Base-by-base conservation (phyloP, 768 basidiomycete species). In the Tylopilus sp. region DNA sequence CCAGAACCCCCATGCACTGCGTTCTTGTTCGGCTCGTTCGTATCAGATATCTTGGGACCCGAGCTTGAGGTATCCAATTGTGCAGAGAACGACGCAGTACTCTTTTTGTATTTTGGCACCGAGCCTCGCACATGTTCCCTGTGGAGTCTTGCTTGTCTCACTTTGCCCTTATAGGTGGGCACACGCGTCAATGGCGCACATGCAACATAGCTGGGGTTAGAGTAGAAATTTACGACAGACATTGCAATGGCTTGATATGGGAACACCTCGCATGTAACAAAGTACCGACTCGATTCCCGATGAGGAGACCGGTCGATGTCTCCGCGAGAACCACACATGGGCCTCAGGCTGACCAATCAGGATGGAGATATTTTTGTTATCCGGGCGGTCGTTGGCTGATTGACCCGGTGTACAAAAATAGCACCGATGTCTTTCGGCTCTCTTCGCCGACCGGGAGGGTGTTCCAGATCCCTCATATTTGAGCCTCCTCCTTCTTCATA, bases 41-140 rank as follows among this genome's bases (percentile, higher is more conserved):
- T 82, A 83, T 30, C 84, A 87, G 86, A 86, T 88, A 84, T 86
- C 84, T 71, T 59, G 78, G 78, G 80, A 79, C 73, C 53, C 64
- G 75, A 86, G 76, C 61, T 62, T 71, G 71, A n/a, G n/a, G n/a
- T 76, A 78, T 74, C 78, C 78, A 77, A 76, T 51, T 50, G 69
- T 85, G 85, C 86, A 79, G 59, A 88, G 36, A 88, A 72, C 48
- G 48, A 71, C 28, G 36, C 12, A 1, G 12, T 10, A 50, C 26
- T 35, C 31, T 13, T 12, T 18, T 3, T 33, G n/a, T 43, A 20
- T n/a, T 21, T 39, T 10, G 15, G 15, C 44, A n/a, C 46, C 13
- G 35, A 48, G 21, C n/a, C n/a, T n/a, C n/a, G 38, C 12, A 39
- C 28, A n/a, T 33, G 28, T 18, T 3, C 48, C 18, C 43, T 36